Evolutionary conservation across 345 rosid genomes (phyloP).

Genomic region (Cardamine occulta): DNA sequence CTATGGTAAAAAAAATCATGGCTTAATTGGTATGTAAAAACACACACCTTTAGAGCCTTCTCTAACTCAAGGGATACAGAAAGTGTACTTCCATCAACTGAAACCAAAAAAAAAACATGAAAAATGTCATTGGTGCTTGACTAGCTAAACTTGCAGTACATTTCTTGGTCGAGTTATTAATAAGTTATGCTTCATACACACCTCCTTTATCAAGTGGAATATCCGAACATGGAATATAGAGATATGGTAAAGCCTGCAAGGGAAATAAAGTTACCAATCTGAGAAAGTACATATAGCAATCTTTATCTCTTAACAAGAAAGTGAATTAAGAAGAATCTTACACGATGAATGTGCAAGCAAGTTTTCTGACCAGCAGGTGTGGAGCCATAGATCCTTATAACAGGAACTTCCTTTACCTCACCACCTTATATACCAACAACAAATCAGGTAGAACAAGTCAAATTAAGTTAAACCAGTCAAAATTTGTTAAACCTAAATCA

Average conservation of each 20-base stretch:
- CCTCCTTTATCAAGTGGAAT: constrained; percentile 61
- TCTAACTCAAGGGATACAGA: constrained; percentile 68
- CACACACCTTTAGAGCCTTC: constrained; percentile 78
- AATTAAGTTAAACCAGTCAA: neutral
- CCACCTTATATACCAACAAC: constrained; percentile 58
- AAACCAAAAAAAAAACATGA: constrained; percentile 38
- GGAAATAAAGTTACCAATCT: constrained; percentile 21
- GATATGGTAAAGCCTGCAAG: constrained; percentile 83
- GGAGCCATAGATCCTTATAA: constrained; percentile 84
- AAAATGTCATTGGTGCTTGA: constrained; percentile 11
- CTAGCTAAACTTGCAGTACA: neutral
- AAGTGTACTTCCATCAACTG: constrained; percentile 58
- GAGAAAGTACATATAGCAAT: neutral
- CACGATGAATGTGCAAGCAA: constrained; percentile 90
- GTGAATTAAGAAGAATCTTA: constrained; percentile 35
- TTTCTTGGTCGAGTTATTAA: neutral
- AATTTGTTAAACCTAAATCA: neutral
- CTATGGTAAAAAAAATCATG: constrained; percentile 10
- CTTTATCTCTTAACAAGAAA: neutral
- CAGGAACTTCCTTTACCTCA: constrained; percentile 82
- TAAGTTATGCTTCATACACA: constrained; percentile 50
- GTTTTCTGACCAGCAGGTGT: constrained; percentile 95
- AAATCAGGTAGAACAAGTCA: neutral
- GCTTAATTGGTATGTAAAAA: constrained; percentile 17
- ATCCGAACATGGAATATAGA: constrained; percentile 78